Conservation (phyloP, 805 yeast genomes). For the Henningerozyma blattae region DNA sequence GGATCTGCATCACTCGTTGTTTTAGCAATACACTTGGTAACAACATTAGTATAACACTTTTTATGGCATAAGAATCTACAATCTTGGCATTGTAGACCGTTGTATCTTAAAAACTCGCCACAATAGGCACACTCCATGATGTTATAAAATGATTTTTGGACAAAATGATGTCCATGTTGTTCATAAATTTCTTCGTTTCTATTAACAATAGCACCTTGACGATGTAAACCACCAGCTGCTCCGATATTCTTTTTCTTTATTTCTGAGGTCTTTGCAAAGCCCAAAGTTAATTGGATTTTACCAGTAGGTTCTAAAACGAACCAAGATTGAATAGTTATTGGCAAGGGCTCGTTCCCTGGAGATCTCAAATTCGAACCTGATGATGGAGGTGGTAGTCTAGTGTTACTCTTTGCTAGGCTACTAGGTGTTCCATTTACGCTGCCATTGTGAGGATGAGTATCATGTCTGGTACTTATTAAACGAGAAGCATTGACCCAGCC, state of each 20-base stretch:
- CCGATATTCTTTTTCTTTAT: slow-evolving; percentile 31
- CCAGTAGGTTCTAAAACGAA: slow-evolving; percentile 91
- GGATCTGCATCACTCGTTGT: slow-evolving; percentile 57
- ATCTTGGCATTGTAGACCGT: slow-evolving; percentile 81
- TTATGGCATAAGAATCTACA: slow-evolving; percentile 72
- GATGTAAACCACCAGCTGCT: slow-evolving; percentile 55
- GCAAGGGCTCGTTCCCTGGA: background rate
- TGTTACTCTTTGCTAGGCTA: background rate
- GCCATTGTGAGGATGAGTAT: background rate
- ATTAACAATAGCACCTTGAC: slow-evolving; percentile 97
- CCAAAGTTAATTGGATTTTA: slow-evolving; percentile 63
- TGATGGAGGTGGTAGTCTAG: background rate
- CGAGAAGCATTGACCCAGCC: slow-evolving; percentile 83
- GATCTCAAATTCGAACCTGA: background rate
- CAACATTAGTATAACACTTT: slow-evolving; percentile 69
- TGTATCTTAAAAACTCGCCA: slow-evolving; percentile 83
- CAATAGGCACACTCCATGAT: slow-evolving; percentile 97
- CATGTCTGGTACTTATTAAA: slow-evolving; percentile 1
- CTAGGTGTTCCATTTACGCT: background rate
- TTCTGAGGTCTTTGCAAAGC: slow-evolving; percentile 59
- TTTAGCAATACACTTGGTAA: slow-evolving; percentile 73
- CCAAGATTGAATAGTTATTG: slow-evolving; percentile 47
- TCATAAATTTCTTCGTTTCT: slow-evolving; percentile 81
- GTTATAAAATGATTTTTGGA: slow-evolving; percentile 87
- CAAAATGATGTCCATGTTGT: slow-evolving; percentile 95